Base-by-base conservation (phyloP, 2,329 filamentous ascomycete genomes). In the Apiospora rasikravindrae region DNA sequence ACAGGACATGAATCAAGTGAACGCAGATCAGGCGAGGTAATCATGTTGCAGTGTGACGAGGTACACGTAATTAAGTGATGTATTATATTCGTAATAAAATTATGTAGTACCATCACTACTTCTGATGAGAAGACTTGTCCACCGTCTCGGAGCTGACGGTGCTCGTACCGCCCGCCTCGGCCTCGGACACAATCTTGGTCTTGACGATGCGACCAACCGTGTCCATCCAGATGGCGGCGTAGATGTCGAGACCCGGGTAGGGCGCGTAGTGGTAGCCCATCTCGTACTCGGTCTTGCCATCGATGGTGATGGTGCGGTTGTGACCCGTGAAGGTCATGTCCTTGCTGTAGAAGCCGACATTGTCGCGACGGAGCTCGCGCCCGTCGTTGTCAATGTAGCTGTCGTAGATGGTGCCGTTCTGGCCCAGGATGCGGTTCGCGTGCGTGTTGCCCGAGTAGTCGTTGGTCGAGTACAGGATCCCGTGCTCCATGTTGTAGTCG, bases 401-500 rank as follows among this genome's bases (percentile, higher is more conserved):
- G 82, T 74, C 88, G 71, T 87, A 83, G 68, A 90, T 85, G 72
- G 83, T 84, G 53, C 88, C 88, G 74, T 87, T 86, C 78, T 90
- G 88, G 5, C 83, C 85, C 8, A 90, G 81, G 8, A 89, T 80
- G 53, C 88, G 86, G 78, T 91, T 90, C 47, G 87, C 89, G 80
- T 88, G 87, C 49, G 82, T 84, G 72, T 86, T 84, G 24, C 88
- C 88, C 19, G 82, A 82, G 78, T 89, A 91, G 82, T 91, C 86
- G 81, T 90, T 90, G 78, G 89, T 79, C 40, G 86, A 88, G 80
- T 89, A 91, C 45, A 91, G 85, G 73, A 91, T 87, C 77, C 89
- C 89, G 81, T 90, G 83, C 71, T 83, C 81, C 57, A 90, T 80
- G 67, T 88, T 85, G 80, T 86, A 87, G 70, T 81, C 80, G 44